Base-by-base conservation (phyloP, 495 filamentous ascomycete species). In the Glutinoglossum americanum region DNA sequence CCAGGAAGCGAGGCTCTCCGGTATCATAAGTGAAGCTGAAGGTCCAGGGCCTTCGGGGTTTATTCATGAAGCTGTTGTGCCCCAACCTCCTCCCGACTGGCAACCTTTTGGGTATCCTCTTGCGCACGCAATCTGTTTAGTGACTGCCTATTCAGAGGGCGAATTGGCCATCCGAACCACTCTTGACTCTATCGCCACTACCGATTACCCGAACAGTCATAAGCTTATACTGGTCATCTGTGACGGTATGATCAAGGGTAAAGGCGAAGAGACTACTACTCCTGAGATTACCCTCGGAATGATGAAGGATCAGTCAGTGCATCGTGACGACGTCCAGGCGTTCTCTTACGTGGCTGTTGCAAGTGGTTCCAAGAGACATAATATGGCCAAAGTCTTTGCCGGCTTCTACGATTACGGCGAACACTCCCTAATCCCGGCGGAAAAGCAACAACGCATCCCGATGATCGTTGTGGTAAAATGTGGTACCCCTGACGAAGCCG, bases 381-480 rank as follows among this genome's bases (percentile, higher is more conserved):
- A 97, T 69, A 97, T 96, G 93, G 88, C 93, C 61, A 94, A 97
- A 74, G 80, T 99, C 53, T 96, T 97, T 67, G 82, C 89, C 51
- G 92, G 92, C 47, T 97, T 97, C 73, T 99, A 99, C 67, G 87
- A 95, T 70, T 99, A 96, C 63, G 93, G 93, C 58, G 72, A 79
- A 19, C 75, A 83, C 59, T 90, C 86, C 3, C 70, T 77, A 59
- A 82, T 99, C 55, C 83, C 90, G 0, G 59, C 71, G 1, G 87
- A 93, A 44, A 93, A 90, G 72, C 93, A 95, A 68, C 89, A 96
- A 69, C 84, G 93, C 55, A 89, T 99, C n/a, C 93, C 93, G 1
- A 96, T 99, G 90, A 89, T 97, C 76, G 80, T 93, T 1, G 78
- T 99, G 55, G 89, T 96, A 48, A 99, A 99, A 70, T 90, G 84